These are phyloP conservation scores for Calvatia gigantea DNA, from an alignment of 768 basidiomycete genomes.

Conservation along the genomic window DNA sequence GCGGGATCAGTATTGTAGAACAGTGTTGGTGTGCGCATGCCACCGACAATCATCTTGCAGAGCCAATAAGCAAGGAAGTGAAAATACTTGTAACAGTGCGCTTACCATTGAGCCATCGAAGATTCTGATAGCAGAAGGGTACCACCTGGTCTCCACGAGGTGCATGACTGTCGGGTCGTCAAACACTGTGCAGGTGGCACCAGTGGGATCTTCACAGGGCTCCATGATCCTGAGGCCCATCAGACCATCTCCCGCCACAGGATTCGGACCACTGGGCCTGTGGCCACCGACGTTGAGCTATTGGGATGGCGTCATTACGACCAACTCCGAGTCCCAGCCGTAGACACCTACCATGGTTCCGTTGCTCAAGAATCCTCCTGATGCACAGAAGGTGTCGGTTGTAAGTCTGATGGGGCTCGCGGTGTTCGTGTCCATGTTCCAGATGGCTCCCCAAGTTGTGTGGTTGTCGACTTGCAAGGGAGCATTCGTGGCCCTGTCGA, in stretches of 20 bases:
- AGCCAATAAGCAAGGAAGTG: background rate
- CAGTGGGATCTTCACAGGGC: constrained; percentile 30
- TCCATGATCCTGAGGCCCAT: constrained; percentile 35
- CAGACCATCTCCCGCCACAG: constrained; percentile 28
- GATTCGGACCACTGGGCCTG: constrained; percentile 22
- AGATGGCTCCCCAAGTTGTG: constrained; percentile 43
- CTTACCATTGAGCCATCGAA: constrained; percentile 32
- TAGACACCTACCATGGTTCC: constrained; percentile 31
- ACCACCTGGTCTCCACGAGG: constrained; percentile 36
- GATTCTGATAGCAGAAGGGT: constrained; percentile 33
- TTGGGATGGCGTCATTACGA: background rate
- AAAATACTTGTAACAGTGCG: constrained; percentile 11
- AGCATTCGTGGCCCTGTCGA: constrained; percentile 31
- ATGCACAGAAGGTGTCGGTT: constrained; percentile 39
- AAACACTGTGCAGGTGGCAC: constrained; percentile 28
- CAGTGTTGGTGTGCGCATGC: constrained; percentile 30
- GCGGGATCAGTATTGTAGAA: constrained; percentile 65
- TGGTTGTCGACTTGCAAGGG: constrained; percentile 39
- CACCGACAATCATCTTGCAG: constrained; percentile 24
- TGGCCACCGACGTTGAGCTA: constrained; percentile 30
- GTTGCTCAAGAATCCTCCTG: constrained; percentile 37
- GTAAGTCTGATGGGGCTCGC: constrained; percentile 30
- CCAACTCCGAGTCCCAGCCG: constrained; percentile 5
- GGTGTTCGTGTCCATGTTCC: constrained; percentile 36
- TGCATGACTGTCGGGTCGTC: constrained; percentile 32